These are phyloP conservation scores for Solanum pinnatisectum DNA, from an alignment of 257 asterid species.

Conservation along the genomic window DNA sequence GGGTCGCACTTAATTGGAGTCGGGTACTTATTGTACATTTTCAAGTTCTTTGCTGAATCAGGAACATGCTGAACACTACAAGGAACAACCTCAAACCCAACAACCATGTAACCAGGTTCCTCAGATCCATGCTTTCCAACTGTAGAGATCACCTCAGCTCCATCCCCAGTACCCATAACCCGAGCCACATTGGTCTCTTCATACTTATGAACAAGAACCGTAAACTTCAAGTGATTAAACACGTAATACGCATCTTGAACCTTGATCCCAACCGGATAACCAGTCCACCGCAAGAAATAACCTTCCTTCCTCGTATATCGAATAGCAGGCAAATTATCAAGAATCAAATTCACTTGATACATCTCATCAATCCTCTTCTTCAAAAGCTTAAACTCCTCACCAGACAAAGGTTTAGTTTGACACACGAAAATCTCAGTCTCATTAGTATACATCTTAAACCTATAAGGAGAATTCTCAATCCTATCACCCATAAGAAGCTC, in stretches of 20 bases:
- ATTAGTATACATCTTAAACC: constrained; percentile 69
- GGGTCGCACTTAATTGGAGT: constrained; percentile 59
- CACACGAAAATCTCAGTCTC: constrained; percentile 65
- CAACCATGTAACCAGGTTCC: constrained; percentile 79
- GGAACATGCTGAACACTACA: constrained; percentile 59
- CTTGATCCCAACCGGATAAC: constrained; percentile 73
- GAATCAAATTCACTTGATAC: constrained; percentile 77
- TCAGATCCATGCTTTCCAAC: constrained; percentile 38
- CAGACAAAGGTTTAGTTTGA: constrained; percentile 59
- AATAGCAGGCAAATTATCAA: constrained; percentile 82
- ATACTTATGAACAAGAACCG: constrained; percentile 69
- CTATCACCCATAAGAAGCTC: constrained; percentile 95
- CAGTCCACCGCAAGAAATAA: constrained; percentile 64
- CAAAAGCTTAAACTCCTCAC: constrained; percentile 61
- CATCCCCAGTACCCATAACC: constrained; percentile 84
- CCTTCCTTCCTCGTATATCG: constrained; percentile 68
- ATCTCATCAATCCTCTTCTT: constrained; percentile 80
- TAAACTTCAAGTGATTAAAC: constrained; percentile 73
- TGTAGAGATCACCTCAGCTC: constrained; percentile 65
- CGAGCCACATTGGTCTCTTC: constrained; percentile 73
- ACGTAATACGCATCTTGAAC: constrained; percentile 49
- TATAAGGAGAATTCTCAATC: constrained; percentile 81
- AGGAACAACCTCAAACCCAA: constrained; percentile 84
- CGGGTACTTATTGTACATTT: constrained; percentile 48
- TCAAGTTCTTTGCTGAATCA: constrained; percentile 46